A percentile compares a stretch with the other conserved stretches of the same genome.
Conservation (phyloP, 176 grass and related monocot genomes). For the Aechmea fasciata region DNA sequence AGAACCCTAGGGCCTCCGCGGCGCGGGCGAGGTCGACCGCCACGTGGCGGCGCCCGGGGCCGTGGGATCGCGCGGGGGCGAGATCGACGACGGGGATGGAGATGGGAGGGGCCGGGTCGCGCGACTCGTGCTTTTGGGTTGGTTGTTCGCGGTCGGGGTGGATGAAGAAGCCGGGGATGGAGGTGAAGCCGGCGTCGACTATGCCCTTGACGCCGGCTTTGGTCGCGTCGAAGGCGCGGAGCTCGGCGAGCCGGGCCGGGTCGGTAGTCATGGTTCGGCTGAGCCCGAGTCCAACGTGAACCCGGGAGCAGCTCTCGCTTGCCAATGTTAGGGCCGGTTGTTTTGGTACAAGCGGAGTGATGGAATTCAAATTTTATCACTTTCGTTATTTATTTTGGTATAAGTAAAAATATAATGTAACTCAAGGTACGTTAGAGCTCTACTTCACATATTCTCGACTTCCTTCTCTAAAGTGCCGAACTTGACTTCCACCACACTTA, state of each 20-base stretch:
- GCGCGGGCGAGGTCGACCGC: neutral
- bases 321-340: too few species aligned
- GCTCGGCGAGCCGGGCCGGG: neutral
- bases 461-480: too few species aligned
- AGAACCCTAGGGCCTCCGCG: constrained; percentile 11
- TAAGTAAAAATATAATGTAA: too few species aligned
- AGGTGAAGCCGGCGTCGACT: constrained; percentile 1
- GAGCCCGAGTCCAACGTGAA: too few species aligned
- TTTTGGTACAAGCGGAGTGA: too few species aligned
- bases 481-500: too few species aligned
- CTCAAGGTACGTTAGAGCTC: too few species aligned
- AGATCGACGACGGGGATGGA: constrained; percentile 22
- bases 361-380: too few species aligned
- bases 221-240: constrained; percentile 10
- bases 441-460: too few species aligned
- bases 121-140: too few species aligned
- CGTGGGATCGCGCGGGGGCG: neutral
- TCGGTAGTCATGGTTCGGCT: neutral
- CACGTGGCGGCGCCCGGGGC: neutral
- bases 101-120: neutral
- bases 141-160: neutral
- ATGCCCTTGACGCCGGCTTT: constrained; percentile 13
- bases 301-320: too few species aligned
- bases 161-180: neutral
- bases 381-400: too few species aligned